These are phyloP conservation scores for Nemania sp. DNA, from an alignment of 2,329 filamentous ascomycete species.

Conservation along the genomic window DNA sequence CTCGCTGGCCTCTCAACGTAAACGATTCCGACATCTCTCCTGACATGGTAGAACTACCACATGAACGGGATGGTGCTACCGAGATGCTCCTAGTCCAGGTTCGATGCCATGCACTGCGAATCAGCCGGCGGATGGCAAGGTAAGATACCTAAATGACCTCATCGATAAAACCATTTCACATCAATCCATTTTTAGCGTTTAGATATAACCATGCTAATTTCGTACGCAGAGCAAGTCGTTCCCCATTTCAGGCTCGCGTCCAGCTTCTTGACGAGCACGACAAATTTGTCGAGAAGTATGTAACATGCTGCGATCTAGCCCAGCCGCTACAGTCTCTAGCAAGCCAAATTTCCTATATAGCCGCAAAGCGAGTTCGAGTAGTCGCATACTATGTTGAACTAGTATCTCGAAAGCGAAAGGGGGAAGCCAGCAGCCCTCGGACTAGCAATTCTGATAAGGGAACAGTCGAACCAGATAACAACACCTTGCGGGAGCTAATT, in stretches of 20 bases:
- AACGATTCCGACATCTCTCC: constrained; percentile 63
- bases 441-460: background rate
- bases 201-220: constrained; percentile 22
- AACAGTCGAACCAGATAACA: constrained; percentile 20
- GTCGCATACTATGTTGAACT: constrained; percentile 34
- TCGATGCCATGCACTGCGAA: constrained; percentile 56
- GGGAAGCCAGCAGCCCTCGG: background rate
- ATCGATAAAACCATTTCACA: background rate
- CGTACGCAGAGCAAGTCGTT: constrained; percentile 23
- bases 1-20: constrained; percentile 62
- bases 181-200: background rate
- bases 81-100: constrained; percentile 57
- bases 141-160: constrained; percentile 14
- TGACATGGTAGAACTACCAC: constrained; percentile 52
- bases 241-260: constrained; percentile 27
- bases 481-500: constrained; percentile 30
- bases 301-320: constrained; percentile 29
- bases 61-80: constrained; percentile 53
- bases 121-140: constrained; percentile 31
- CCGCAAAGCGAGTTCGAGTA: constrained; percentile 26
- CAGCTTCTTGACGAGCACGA: constrained; percentile 36
- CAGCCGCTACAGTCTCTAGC: constrained; percentile 29
- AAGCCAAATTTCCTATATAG: constrained; percentile 31
- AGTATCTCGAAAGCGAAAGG: constrained; percentile 26
- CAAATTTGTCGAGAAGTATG: constrained; percentile 33